Conservation (phyloP, 257 asterid species). For the Marsdenia floribunda region DNA sequence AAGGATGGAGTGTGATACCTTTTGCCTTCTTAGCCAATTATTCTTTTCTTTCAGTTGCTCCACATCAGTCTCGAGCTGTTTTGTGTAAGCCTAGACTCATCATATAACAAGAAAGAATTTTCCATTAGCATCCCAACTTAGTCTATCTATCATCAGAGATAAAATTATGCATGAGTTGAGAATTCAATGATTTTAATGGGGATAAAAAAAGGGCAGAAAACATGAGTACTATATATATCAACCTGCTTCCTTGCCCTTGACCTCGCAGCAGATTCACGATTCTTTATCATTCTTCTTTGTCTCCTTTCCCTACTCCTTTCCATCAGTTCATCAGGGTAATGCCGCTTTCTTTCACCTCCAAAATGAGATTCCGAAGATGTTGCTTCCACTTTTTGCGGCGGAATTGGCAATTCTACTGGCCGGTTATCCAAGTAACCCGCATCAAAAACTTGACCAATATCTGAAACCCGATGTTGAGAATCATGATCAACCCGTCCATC, state of each 20-base stretch:
- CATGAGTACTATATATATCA: not conserved
- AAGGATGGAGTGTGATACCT: conserved; percentile 19
- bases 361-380: conserved; percentile 14
- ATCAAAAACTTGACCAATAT: conserved; percentile 19
- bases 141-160: not conserved
- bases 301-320: conserved; percentile 30
- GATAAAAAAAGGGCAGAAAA: not conserved
- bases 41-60: conserved; percentile 25
- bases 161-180: not conserved
- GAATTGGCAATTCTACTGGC: not conserved
- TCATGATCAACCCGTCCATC: not conserved
- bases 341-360: conserved; percentile 11
- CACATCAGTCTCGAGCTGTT: conserved; percentile 30
- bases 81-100: conserved; percentile 30
- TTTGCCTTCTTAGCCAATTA: conserved; percentile 26
- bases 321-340: conserved; percentile 14
- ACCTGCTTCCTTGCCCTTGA: conserved; percentile 51
- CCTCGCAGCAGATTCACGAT: conserved; percentile 50
- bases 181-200: too few relatives aligned
- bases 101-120: not conserved
- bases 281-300: conserved; percentile 45
- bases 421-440: conserved; percentile 16
- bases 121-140: not conserved
- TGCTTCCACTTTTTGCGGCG: not conserved
- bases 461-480: not conserved